Evolutionary conservation across 192 early-diverging fungal genomes (phyloP), one percentile per base, ranked within the genome.

Genomic region (Coemansia sp.): DNA sequence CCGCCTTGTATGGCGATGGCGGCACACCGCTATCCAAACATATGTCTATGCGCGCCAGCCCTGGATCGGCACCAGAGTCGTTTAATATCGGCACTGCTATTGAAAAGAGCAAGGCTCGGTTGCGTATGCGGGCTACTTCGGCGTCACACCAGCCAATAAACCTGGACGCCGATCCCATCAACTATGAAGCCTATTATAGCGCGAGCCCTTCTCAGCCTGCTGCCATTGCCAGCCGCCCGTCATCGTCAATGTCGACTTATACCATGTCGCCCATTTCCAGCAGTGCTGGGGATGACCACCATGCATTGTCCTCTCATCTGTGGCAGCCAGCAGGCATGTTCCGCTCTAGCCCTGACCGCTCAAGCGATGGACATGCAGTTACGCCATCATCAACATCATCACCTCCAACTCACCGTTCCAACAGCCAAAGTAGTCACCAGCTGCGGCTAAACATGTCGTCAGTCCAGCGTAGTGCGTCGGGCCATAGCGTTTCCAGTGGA

Each of bases 191-290:
- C 23, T 26, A 26, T 26, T 26, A 26, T 26, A 26, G n/a, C n/a
- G n/a, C n/a, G n/a, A n/a, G 23, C 23, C 23, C 23, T 26, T 26
- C 23, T 4, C 23, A 26, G 23, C 23, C 23, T 4, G 23, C 23
- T 26, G 23, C 4, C 4, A 26, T 26, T 4, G 23, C 23, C 23
- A 75, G 71, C 47, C 65, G 71, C 2, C 71, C 71, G 20, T 56
- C 64, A 1, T 75, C 71, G 20, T 68, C 71, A n/a, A 69, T 75
- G 62, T 75, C 71, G 14, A 53, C 53, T 6, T 74, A 74, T 40
- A 74, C 71, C 11, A 67, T 74, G 63, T 76, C 73, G 16, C 73
- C 73, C 4, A 54, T 70, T 53, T 70, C 73, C 11, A 76, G 73
- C 56, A 70, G 56, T 16, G 55, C 55, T 11, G 73, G 73, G 10